Evolutionary conservation across 2,329 filamentous ascomycete genomes (phyloP), one percentile per base, ranked within the genome.

Genomic region (Aphanocladium album): DNA sequence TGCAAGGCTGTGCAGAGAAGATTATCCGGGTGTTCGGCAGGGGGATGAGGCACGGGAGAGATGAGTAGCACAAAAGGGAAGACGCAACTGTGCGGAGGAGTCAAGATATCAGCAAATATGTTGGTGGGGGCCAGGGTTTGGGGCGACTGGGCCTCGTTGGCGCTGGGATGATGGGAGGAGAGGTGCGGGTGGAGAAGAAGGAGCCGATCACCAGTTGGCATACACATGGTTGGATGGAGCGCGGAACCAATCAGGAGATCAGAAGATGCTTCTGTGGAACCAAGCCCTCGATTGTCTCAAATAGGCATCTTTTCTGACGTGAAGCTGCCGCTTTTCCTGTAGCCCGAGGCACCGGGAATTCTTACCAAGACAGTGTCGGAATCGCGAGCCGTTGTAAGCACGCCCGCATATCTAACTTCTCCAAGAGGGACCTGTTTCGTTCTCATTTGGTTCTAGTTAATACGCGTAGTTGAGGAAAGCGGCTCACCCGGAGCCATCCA

Each of bases 221-320:
- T 23, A 19, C 39, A 39, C 39, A 39, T 19, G 30, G 45, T 11
- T 17, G 17, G 14, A 58, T 12, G 17, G 21, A 30, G 33, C 19
- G 12, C 8, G 43, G 16, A 21, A 21, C 56, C 56, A 58, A 58
- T 58, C 46, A 51, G 5, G 23, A 33, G 21, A 14, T 5, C 1
- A 7, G 8, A 30, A 21, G 11, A 39, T 35, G 11, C 19, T 16
- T 3, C 7, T 19, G 55, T 41, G 55, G 55, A 57, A 30, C 7
- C 6, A 23, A 12, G 56, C 14, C 23, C 16, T 59, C 23, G 27
- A 46, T 52, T 52, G 39, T 53, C 57, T 39, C 49, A 46, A 59
- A 45, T 11, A 35, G 49, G 57, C 23, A 59, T 46, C 21, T 52
- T 51, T 45, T 52, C 57, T 59, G 57, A 59, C 57, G 27, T 59